Conservation (phyloP, 2,329 filamentous ascomycete genomes). For the Calonectria pseudoreteaudii region DNA sequence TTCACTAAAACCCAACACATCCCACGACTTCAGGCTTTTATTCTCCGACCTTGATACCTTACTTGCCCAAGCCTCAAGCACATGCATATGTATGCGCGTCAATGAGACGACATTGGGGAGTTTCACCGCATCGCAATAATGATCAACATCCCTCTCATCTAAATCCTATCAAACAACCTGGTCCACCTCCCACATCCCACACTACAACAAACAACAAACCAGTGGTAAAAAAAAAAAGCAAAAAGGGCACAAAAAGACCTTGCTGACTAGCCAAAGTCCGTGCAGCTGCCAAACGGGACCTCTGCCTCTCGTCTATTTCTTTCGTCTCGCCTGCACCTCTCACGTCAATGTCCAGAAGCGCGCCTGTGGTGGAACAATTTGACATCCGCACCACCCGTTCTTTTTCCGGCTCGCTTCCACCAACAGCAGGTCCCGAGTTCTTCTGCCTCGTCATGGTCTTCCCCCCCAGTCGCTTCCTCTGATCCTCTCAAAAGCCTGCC, state of each 20-base stretch:
- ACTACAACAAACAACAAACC: background rate
- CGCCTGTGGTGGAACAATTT: conserved; percentile 48
- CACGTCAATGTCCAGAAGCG: conserved; percentile 18
- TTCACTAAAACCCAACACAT: conserved; percentile 1
- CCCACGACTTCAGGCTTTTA: background rate
- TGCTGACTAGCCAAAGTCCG: background rate
- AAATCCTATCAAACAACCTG: conserved; percentile 12
- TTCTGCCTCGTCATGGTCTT: conserved; percentile 22
- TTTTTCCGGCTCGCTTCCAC: conserved; percentile 40
- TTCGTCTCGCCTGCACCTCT: conserved; percentile 31
- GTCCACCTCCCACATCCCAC: background rate
- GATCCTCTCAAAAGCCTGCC: conserved; percentile 30
- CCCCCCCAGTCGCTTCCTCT: conserved; percentile 37
- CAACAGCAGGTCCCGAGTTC: conserved; percentile 39
- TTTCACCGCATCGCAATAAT: conserved; percentile 1
- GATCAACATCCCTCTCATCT: conserved; percentile 12
- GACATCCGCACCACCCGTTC: conserved; percentile 31
- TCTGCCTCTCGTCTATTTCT: conserved; percentile 18
- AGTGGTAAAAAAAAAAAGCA: background rate
- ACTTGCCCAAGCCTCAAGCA: background rate
- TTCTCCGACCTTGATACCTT: conserved; percentile 1
- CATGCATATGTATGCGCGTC: background rate
- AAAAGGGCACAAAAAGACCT: background rate
- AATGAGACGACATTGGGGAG: background rate
- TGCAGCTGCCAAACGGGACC: conserved; percentile 1